phyloP scores from a whole-genome alignment of 176 grass and related monocot genomes.

The Paspalum notatum region DNA sequence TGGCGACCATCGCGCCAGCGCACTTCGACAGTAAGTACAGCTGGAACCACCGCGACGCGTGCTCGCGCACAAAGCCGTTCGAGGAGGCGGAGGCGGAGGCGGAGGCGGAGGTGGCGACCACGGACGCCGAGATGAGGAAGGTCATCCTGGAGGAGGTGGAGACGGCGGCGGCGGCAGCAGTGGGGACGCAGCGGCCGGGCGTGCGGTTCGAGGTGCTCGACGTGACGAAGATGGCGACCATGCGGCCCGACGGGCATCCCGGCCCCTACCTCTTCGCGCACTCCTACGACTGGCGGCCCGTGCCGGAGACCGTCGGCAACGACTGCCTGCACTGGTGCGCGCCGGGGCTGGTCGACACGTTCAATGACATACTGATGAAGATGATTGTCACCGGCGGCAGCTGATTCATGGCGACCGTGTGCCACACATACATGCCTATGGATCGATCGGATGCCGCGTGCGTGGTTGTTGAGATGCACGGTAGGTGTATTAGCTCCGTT shows the following conservation, averaged over 20 bases:
- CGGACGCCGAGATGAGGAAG: constrained; percentile 36
- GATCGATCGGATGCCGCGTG: no score
- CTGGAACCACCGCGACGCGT: constrained; percentile 44
- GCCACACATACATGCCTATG: no score
- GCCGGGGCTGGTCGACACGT: constrained; percentile 56
- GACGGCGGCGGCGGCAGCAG: neutral
- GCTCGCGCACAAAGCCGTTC: constrained; percentile 29
- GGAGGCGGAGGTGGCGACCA: constrained; percentile 18
- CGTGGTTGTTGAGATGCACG: no score
- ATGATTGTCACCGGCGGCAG: neutral
- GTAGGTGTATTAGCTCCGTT: no score
- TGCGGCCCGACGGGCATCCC: constrained; percentile 49
- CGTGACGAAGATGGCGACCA: constrained; percentile 42
- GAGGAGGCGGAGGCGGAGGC: neutral
- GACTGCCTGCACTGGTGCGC: constrained; percentile 49
- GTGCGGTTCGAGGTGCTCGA: constrained; percentile 43
- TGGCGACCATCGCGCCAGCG: constrained; percentile 29
- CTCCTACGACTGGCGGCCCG: neutral
- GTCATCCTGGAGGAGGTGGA: constrained; percentile 30
- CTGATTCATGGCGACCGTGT: no score
- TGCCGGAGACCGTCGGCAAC: constrained; percentile 40
- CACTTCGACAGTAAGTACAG: constrained; percentile 20
- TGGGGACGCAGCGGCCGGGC: neutral
- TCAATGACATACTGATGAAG: constrained; percentile 45
- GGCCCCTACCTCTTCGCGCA: constrained; percentile 27